Base-by-base conservation (phyloP, 768 basidiomycete genomes). In the Imleria badia region DNA sequence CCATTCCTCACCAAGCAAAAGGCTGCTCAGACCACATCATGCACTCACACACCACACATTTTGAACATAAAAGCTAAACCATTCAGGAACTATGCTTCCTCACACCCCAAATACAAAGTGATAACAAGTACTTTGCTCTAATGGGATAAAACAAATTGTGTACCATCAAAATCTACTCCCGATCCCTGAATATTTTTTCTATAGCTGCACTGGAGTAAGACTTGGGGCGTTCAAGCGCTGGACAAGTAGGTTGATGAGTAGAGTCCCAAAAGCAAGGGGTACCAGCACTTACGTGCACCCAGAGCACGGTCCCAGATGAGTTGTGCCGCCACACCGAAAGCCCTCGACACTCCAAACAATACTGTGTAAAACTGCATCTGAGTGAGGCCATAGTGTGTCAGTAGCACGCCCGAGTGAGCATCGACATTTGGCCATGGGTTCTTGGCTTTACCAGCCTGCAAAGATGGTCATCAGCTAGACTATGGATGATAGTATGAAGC, bases 281-380 rank as follows among this genome's bases (percentile, higher is more conserved):
- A 30, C 13, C 4, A 40, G 6, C 5, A 84, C 89, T 70, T 70
- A 91, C 89, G 91, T 74, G 90, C 91, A 76, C 91, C 91, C 63
- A 92, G 86, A 15, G 91, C 91, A 70, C 92, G 90, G 66, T 94
- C 92, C 93, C 93, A 94, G 61, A 94, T 91, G 60, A 93, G 78
- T 67, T 94, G 93, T 31, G 91, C 85, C 51, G 89, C 83, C 52
- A 93, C 91, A 76, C 91, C 91, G 62, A 93, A 91, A 17, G 91
- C 93, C 68, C 93, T 89, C n/a, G 92, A 95, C 9, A 97, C 91
- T 78, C 94, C 94, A 73, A 97, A 97, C 56, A 97, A 80, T 52
- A 98, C 96, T 61, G 95, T 98, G 78, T 98, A 98, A 81, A 90
- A 98, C 69, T 92, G 83, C 88, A 95, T 94, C 73, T 95, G 85